A percentile compares a stretch with the other conserved stretches of the same genome.
Conservation (phyloP, 2,329 filamentous ascomycete genomes). For the Coccinonectria pachysandricola region DNA sequence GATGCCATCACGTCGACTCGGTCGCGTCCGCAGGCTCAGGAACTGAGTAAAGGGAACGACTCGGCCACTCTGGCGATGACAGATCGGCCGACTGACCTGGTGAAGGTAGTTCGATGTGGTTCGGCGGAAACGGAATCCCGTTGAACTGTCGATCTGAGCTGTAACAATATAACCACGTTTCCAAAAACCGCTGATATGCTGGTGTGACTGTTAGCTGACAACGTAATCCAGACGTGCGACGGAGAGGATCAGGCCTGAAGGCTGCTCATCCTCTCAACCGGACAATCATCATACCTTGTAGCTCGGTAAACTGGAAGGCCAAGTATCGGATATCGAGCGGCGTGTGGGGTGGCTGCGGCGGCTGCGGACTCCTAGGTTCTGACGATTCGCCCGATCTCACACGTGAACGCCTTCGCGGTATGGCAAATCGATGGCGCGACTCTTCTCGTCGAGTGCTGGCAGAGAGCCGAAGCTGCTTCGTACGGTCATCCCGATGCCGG, state of each 20-base stretch:
- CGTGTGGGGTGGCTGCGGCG: too few relatives aligned
- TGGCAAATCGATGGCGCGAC: slow-evolving; percentile 30
- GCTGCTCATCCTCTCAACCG: not conserved
- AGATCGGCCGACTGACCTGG: slow-evolving; percentile 20
- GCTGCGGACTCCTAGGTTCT: slow-evolving; percentile 15
- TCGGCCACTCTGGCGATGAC: slow-evolving; percentile 16
- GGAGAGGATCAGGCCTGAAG: too few relatives aligned
- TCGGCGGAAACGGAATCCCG: slow-evolving; percentile 34
- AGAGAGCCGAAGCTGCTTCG: slow-evolving; percentile 34
- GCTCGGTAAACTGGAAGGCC: slow-evolving; percentile 38
- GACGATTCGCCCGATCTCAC: slow-evolving; percentile 22
- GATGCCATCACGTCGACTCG: too few relatives aligned
- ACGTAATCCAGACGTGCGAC: too few relatives aligned
- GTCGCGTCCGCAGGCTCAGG: slow-evolving; percentile 15
- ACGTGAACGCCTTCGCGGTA: slow-evolving; percentile 32
- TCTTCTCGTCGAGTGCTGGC: slow-evolving; percentile 29
- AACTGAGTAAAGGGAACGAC: slow-evolving; percentile 14
- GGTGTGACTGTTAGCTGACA: slow-evolving; percentile 17
- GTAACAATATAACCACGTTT: slow-evolving; percentile 36
- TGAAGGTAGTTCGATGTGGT: slow-evolving; percentile 37
- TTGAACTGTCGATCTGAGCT: slow-evolving; percentile 36
- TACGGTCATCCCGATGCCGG: slow-evolving; percentile 34
- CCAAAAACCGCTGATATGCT: slow-evolving; percentile 34
- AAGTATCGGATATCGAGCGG: slow-evolving; percentile 36
- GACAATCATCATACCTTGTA: slow-evolving; percentile 27